These are phyloP conservation scores for Pseudoperonospora humuli DNA, from an alignment of 352 stramenopile species.

Conservation along the genomic window DNA sequence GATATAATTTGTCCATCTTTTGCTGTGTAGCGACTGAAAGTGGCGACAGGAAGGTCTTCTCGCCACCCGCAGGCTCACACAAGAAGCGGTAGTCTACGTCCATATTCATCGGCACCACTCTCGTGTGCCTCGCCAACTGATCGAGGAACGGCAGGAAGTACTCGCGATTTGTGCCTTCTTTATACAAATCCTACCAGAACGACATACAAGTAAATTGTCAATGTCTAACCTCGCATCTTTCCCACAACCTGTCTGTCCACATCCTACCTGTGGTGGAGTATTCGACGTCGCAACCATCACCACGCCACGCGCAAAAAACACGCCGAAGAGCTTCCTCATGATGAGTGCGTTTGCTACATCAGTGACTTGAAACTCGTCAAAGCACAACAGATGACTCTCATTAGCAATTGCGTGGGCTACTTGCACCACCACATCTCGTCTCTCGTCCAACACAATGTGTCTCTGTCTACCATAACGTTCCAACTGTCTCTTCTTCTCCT, in stretches of 20 bases:
- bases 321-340: slow-evolving; percentile 90
- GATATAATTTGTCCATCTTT: slow-evolving; percentile 41
- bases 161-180: slow-evolving; percentile 91
- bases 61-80: slow-evolving; percentile 20
- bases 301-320: slow-evolving; percentile 84
- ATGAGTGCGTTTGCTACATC: slow-evolving; percentile 97
- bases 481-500: slow-evolving; percentile 85
- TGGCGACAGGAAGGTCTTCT: slow-evolving; percentile 53
- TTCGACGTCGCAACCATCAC: slow-evolving; percentile 96
- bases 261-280: slow-evolving; percentile 48
- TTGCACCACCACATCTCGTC: slow-evolving; percentile 59
- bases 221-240: not conserved
- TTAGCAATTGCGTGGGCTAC: slow-evolving; percentile 83
- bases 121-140: slow-evolving; percentile 87
- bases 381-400: slow-evolving; percentile 90
- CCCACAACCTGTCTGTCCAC: not conserved
- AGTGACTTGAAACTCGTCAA: slow-evolving; percentile 98
- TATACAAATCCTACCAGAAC: slow-evolving; percentile 85
- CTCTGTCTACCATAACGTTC: slow-evolving; percentile 69
- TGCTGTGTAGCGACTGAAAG: slow-evolving; percentile 23
- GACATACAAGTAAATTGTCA: not conserved
- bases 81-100: slow-evolving; percentile 69
- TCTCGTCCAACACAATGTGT: slow-evolving; percentile 68
- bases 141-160: slow-evolving; percentile 97
- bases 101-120: slow-evolving; percentile 60